Evolutionary conservation across 2,329 filamentous ascomycete species (phyloP).

Genomic region (Tolypocladium tundrense): DNA sequence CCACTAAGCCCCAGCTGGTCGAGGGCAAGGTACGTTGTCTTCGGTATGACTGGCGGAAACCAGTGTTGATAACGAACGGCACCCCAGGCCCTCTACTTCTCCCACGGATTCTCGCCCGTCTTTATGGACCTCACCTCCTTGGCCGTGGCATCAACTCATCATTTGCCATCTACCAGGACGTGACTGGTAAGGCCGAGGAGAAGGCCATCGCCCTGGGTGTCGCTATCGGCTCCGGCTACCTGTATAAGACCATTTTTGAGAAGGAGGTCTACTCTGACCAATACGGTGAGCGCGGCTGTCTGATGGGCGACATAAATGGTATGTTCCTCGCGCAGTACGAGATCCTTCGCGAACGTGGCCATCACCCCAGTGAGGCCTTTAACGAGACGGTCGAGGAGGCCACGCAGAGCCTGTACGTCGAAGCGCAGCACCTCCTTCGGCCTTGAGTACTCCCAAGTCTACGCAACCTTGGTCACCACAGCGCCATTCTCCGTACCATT

Average conservation of each 20-base stretch:
- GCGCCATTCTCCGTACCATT: too few relatives aligned
- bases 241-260: constrained; percentile 99
- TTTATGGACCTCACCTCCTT: constrained; percentile 99
- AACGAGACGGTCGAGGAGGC: constrained; percentile 99
- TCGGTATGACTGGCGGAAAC: neutral
- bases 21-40: constrained; percentile 80
- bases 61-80: constrained; percentile 11
- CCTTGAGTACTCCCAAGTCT: too few relatives aligned
- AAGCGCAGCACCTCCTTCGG: too few relatives aligned
- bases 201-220: constrained; percentile 95
- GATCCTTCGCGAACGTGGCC: constrained; percentile 96
- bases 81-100: constrained; percentile 93
- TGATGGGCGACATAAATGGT: constrained; percentile 99
- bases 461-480: too few relatives aligned
- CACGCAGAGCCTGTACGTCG: constrained; percentile 94
- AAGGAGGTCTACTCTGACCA: constrained; percentile 99
- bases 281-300: constrained; percentile 98
- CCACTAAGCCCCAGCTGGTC: constrained; percentile 94
- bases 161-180: constrained; percentile 96
- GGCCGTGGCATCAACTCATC: constrained; percentile 99
- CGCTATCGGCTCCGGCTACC: constrained; percentile 93
- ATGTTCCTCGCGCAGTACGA: constrained; percentile 99
- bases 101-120: constrained; percentile 98
- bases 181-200: constrained; percentile 96
- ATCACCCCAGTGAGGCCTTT: constrained; percentile 97